Conservation (phyloP, 306 rosid genomes). For the Inga laurina region DNA sequence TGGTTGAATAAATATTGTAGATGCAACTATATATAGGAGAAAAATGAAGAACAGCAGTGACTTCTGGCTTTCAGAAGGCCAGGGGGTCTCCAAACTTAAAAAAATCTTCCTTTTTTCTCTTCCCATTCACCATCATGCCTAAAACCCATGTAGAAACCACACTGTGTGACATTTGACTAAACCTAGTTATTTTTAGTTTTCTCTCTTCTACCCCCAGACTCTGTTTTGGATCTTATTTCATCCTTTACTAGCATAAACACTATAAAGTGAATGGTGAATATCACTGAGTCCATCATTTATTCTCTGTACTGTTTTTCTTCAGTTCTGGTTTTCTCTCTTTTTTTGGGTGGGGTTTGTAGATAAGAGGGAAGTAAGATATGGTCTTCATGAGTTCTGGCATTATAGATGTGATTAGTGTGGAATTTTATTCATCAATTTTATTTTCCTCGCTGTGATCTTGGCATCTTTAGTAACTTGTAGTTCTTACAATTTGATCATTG, state of each 20-base stretch:
- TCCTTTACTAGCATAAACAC: no score
- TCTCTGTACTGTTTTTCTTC: neutral
- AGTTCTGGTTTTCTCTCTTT: neutral
- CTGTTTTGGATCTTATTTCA: no score
- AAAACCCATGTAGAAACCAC: neutral
- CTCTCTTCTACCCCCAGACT: neutral
- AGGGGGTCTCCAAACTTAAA: neutral
- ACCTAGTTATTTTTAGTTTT: neutral
- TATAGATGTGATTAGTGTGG: no score
- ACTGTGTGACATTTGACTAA: neutral
- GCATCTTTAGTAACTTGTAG: constrained; percentile 35
- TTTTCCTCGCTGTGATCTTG: constrained; percentile 30
- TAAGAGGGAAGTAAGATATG: no score
- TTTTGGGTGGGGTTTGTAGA: neutral
- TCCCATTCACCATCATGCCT: neutral
- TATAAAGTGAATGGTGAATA: no score
- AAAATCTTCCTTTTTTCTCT: neutral
- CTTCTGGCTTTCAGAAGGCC: no score
- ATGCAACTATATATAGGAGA: no score
- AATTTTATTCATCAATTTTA: no score
- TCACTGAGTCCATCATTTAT: neutral
- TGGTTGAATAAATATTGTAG: no score
- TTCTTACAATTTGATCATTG: constrained; percentile 21
- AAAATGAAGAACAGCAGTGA: no score
- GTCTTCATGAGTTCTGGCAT: no score